Evolutionary conservation across 495 filamentous ascomycete species (phyloP).

Genomic region (Endocarpon pusillum): DNA sequence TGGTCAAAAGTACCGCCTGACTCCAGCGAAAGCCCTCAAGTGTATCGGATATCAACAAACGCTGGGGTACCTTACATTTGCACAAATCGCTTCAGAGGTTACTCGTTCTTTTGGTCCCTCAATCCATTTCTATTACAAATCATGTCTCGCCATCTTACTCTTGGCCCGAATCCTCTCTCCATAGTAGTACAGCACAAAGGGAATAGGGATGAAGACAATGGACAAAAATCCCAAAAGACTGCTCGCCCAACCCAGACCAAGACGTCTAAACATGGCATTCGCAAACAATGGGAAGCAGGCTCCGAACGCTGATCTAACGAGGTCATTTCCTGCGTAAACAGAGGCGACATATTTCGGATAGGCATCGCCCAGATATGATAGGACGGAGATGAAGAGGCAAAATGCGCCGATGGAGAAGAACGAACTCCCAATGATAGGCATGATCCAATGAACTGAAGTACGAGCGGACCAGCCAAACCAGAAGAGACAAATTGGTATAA

Average conservation of each 20-base stretch:
- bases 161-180: background rate
- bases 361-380: conserved; percentile 30
- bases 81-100: too few species aligned
- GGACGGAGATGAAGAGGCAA: conserved; percentile 36
- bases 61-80: too few species aligned
- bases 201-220: conserved; percentile 22
- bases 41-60: too few species aligned
- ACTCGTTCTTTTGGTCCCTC: too few species aligned
- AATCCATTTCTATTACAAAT: too few species aligned
- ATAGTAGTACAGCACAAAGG: conserved; percentile 16
- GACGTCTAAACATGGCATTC: conserved; percentile 35
- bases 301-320: conserved; percentile 27
- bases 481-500: conserved; percentile 30
- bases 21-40: too few species aligned
- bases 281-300: conserved; percentile 32
- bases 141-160: too few species aligned
- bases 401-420: conserved; percentile 36
- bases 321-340: conserved; percentile 28
- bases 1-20: too few species aligned
- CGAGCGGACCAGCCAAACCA: conserved; percentile 32
- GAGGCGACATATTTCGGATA: conserved; percentile 28
- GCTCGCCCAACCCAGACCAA: conserved; percentile 47
- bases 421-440: conserved; percentile 33
- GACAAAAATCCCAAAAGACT: conserved; percentile 41
- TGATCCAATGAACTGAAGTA: conserved; percentile 30